Conservation (phyloP, 805 yeast species). For the Sungouiozyma intestinalis region DNA sequence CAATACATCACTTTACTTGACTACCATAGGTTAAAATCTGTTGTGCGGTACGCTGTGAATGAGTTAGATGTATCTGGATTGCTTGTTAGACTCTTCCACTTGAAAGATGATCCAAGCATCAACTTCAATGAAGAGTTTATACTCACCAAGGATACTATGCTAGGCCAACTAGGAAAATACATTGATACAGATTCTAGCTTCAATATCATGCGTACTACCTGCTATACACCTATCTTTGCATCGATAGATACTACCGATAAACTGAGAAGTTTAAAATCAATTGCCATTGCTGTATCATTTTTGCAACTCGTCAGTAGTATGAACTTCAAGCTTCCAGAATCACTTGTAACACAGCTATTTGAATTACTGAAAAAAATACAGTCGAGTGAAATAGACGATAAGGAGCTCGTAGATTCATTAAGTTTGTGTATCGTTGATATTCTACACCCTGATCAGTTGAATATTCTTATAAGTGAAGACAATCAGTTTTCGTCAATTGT, state of each 20-base stretch:
- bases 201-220: conserved; percentile 2
- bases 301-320: not conserved
- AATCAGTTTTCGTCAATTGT: not conserved
- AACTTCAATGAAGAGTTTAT: conserved; percentile 15
- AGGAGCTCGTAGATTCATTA: not conserved
- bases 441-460: not conserved
- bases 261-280: not conserved
- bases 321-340: not conserved
- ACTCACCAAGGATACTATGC: conserved; percentile 27
- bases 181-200: conserved; percentile 7
- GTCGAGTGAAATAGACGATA: not conserved
- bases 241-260: not conserved
- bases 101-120: conserved; percentile 21
- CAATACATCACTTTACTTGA: conserved; percentile 29
- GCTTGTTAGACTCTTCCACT: conserved; percentile 30
- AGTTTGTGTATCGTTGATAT: not conserved
- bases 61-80: conserved; percentile 41
- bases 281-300: not conserved
- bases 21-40: conserved; percentile 17
- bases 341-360: not conserved
- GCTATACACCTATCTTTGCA: conserved; percentile 4
- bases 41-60: conserved; percentile 33
- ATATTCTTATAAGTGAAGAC: not conserved
- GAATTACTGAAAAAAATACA: no score
- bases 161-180: conserved; percentile 40